Percentiles rank a stretch among this genome's conserved stretches.
Evolutionary conservation across 169 alveolate species (phyloP).

Genomic region (Perkinsus marinus): DNA sequence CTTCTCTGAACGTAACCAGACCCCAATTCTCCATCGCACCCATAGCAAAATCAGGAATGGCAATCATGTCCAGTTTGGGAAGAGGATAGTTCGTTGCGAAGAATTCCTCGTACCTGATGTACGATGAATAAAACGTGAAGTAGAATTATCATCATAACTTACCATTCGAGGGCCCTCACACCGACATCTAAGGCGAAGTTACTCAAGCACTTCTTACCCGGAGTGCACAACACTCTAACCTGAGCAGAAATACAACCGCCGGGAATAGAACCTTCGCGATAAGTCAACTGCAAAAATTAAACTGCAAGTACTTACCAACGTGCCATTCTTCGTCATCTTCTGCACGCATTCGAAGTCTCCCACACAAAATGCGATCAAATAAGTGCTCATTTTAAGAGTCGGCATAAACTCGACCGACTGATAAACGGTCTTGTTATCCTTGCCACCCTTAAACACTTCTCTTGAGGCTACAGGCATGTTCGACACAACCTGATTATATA

Average conservation of each 20-base stretch:
- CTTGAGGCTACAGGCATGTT: background rate
- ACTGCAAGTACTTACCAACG: background rate
- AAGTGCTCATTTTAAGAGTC: slow-evolving; percentile 5
- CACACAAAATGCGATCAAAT: slow-evolving; percentile 15
- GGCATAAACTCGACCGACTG: background rate
- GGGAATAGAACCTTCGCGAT: background rate
- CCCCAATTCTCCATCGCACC: slow-evolving; percentile 82
- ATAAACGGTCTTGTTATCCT: background rate
- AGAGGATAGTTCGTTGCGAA: slow-evolving; percentile 53
- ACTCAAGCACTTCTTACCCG: background rate
- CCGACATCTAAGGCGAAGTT: background rate
- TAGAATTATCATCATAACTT: too few relatives aligned
- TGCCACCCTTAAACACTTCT: background rate
- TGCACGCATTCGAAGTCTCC: slow-evolving; percentile 17
- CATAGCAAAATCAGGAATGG: slow-evolving; percentile 45
- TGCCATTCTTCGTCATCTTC: background rate
- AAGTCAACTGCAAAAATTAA: background rate
- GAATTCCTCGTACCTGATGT: slow-evolving; percentile 32
- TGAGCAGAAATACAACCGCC: background rate
- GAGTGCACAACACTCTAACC: background rate
- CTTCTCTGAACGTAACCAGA: slow-evolving; percentile 43
- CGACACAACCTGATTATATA: background rate
- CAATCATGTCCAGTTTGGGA: slow-evolving; percentile 52
- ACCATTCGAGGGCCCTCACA: background rate
- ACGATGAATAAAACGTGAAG: too few relatives aligned